Percentiles rank a stretch among this genome's conserved stretches.
Conservation (phyloP, 306 rosid genomes). For the Pyrus communis region DNA sequence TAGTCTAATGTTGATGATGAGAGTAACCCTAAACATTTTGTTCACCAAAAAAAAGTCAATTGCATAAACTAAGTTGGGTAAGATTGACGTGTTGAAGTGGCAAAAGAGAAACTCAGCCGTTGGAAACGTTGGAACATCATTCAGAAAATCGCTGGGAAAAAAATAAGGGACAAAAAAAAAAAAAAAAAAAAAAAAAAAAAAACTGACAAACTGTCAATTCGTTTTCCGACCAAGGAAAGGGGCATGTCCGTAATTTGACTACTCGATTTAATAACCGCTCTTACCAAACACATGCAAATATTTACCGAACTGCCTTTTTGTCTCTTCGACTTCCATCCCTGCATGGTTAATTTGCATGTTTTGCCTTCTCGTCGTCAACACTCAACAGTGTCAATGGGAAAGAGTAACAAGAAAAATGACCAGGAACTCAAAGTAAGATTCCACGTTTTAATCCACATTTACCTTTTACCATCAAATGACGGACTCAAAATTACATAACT, state of each 20-base stretch:
- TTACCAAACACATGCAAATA: not conserved
- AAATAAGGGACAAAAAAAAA: not conserved
- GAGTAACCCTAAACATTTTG: too few relatives aligned
- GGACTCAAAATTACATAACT: not conserved
- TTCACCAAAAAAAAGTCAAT: too few relatives aligned
- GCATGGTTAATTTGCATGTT: not conserved
- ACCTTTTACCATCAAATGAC: not conserved
- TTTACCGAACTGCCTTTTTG: not conserved
- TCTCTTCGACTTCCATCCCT: not conserved
- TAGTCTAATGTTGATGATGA: too few relatives aligned
- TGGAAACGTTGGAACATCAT: too few relatives aligned
- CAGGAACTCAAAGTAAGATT: conserved; percentile 26
- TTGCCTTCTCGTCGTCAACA: not conserved
- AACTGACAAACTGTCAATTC: not conserved
- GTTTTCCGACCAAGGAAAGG: not conserved
- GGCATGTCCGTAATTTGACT: not conserved
- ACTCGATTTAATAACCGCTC: not conserved
- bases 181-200: too few relatives aligned
- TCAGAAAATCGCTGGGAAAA: not conserved
- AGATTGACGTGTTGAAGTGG: not conserved
- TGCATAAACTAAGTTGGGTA: too few relatives aligned
- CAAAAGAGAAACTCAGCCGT: not conserved
- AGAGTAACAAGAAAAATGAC: conserved; percentile 33
- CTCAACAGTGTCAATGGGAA: conserved; percentile 35
- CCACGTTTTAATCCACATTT: not conserved